Evolutionary conservation across 257 asterid genomes (phyloP).

Genomic region (Ajuga chamaepitys): DNA sequence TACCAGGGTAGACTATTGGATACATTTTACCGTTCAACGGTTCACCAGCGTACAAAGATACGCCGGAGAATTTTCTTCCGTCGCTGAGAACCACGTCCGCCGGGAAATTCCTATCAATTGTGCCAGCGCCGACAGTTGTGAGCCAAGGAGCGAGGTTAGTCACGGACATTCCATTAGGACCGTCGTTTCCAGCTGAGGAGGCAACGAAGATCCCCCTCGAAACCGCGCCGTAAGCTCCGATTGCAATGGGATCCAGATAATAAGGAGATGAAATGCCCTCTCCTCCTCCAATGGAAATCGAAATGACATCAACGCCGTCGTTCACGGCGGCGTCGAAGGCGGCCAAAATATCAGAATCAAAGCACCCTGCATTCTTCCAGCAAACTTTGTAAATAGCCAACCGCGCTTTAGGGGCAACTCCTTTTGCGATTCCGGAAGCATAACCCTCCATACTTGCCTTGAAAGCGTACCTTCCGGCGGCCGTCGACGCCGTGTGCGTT

Average conservation of each 20-base stretch:
- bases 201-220: constrained; percentile 92
- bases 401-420: constrained; percentile 96
- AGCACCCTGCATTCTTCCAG: constrained; percentile 90
- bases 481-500: constrained; percentile 96
- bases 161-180: constrained; percentile 92
- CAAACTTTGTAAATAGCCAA: constrained; percentile 89
- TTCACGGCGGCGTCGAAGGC: constrained; percentile 89
- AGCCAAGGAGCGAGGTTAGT: constrained; percentile 97
- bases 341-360: constrained; percentile 91
- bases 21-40: constrained; percentile 71
- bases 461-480: constrained; percentile 87
- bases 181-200: constrained; percentile 95
- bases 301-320: constrained; percentile 92
- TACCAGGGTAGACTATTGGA: constrained; percentile 72
- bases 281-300: constrained; percentile 92
- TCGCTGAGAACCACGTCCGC: constrained; percentile 64
- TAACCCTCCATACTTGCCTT: constrained; percentile 84
- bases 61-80: constrained; percentile 67
- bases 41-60: constrained; percentile 71
- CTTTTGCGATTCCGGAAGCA: constrained; percentile 90
- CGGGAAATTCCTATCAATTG: constrained; percentile 85
- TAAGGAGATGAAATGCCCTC: constrained; percentile 90
- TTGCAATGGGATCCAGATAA: constrained; percentile 95
- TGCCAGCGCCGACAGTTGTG: constrained; percentile 93
- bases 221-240: constrained; percentile 93